A percentile compares a stretch with the other conserved stretches of the same genome.
Conservation (phyloP, 139 green algal species). For the Closterium sp. region DNA sequence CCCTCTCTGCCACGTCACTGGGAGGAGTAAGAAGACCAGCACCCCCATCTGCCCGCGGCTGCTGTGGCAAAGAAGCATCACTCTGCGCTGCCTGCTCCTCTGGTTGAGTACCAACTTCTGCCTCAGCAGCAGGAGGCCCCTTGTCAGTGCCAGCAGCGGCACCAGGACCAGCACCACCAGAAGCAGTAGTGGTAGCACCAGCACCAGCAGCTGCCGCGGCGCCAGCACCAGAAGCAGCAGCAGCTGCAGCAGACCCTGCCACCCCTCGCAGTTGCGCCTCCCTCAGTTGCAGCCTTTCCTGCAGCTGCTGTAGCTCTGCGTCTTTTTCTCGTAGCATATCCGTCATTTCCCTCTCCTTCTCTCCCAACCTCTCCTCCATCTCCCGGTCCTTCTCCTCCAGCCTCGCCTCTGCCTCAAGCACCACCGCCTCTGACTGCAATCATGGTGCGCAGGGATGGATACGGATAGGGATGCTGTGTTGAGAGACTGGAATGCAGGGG, state of each 20-base stretch:
- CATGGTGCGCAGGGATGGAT: background rate
- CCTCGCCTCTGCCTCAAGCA: background rate
- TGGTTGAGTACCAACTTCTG: too few species aligned
- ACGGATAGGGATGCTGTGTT: too few species aligned
- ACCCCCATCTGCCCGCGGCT: background rate
- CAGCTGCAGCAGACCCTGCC: too few species aligned
- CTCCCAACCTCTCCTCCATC: background rate
- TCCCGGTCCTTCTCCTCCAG: background rate
- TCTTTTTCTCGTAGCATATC: too few species aligned
- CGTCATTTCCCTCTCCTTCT: too few species aligned
- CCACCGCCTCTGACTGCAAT: background rate
- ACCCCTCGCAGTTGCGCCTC: background rate
- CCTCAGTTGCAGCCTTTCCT: background rate
- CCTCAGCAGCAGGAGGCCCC: too few species aligned
- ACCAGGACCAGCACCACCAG: background rate
- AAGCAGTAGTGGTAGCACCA: too few species aligned
- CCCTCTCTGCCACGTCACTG: background rate
- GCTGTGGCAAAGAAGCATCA: background rate
- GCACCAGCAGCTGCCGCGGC: too few species aligned
- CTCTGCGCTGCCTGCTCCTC: background rate
- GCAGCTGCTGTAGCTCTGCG: background rate
- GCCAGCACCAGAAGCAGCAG: background rate
- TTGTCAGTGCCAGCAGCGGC: background rate
- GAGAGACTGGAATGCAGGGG: too few species aligned
- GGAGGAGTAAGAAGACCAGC: background rate